Evolutionary conservation across 163 green algal genomes (phyloP).

Genomic region (Chlorella variabilis): DNA sequence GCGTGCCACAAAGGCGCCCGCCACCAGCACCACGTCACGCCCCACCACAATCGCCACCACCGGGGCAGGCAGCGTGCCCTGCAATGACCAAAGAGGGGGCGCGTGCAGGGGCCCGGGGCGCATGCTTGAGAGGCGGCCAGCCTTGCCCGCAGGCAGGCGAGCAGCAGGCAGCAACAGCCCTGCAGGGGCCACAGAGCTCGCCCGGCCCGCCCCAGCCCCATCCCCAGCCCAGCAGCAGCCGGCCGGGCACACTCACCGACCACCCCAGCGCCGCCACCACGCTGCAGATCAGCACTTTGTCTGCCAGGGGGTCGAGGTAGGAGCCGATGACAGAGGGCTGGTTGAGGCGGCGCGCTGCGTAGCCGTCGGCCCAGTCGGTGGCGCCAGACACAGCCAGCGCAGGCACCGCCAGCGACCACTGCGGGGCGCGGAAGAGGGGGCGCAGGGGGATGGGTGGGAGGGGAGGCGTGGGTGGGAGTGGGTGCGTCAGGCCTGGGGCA

Average conservation of each 20-base stretch:
- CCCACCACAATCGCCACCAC: slow-evolving; percentile 77
- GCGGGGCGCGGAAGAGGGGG: no score
- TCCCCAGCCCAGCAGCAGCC: background rate
- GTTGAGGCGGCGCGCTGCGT: slow-evolving; percentile 63
- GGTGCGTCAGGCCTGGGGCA: background rate
- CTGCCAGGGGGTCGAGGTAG: slow-evolving; percentile 93
- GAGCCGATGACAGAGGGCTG: slow-evolving; percentile 86
- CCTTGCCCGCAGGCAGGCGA: no score
- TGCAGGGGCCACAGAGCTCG: background rate
- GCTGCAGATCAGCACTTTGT: slow-evolving; percentile 88
- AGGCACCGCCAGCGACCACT: slow-evolving; percentile 61
- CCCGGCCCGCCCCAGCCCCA: background rate
- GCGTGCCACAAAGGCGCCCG: slow-evolving; percentile 55
- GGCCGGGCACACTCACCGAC: slow-evolving; percentile 45
- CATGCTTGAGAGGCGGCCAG: no score
- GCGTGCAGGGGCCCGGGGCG: background rate
- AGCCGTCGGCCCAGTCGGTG: slow-evolving; percentile 88
- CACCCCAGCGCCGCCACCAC: slow-evolving; percentile 75
- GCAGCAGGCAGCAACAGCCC: no score
- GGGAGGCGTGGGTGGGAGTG: no score
- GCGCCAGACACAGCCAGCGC: slow-evolving; percentile 59
- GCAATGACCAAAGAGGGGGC: background rate
- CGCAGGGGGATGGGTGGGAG: no score
- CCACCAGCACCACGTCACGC: slow-evolving; percentile 77
- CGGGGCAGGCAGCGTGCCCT: slow-evolving; percentile 67